Evolutionary conservation across 2,329 filamentous ascomycete species (phyloP), one percentile per base, ranked within the genome.

Genomic region (Sporothrix mexicana): DNA sequence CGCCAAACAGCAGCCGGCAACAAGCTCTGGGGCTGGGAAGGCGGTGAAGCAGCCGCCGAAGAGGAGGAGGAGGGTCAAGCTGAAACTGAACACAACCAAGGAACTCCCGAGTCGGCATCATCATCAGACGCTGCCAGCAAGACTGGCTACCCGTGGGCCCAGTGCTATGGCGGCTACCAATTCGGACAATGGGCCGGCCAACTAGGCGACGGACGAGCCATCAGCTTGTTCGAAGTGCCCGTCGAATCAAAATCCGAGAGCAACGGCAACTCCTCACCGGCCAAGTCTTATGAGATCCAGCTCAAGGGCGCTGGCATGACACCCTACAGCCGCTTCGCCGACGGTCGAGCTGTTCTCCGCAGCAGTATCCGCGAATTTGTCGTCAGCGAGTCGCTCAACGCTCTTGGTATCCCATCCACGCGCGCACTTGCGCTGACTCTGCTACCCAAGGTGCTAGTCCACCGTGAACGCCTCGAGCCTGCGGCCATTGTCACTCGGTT

Each of bases 351-450:
- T 0, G 96, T 99, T 2, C 84, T 99, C 69, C 86, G 96, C 74
- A 97, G 93, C 41, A 97, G 94, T 79, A 97, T 99, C 77, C 88
- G 96, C 74, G 96, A 99, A 83, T 99, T 96, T 77, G 85, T 99
- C 59, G 95, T 97, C 23, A 97, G 93, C 67, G 96, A 99, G 84
- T 90, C 91, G 36, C 87, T 99, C 59, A 89, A 98, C 80, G 93
- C 94, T 0, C 87, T 99, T 1, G 86, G 88, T 0, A 95, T 99
- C 74, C 95, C 95, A 0, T 92, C 90, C 0, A 99, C 96, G 0
- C 86, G 96, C 73, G 96, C 96, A 0, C 83, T 99, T 43, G 92
- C 94, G 49, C 85, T 99, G 73, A 95, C 92, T 0, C 84, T 96
- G 17, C 84, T 94, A 15, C 93, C 93, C 0, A 86, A 93, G 69